Conservation (phyloP, 2,329 filamentous ascomycete genomes). For the Calonectria pauciramosa region DNA sequence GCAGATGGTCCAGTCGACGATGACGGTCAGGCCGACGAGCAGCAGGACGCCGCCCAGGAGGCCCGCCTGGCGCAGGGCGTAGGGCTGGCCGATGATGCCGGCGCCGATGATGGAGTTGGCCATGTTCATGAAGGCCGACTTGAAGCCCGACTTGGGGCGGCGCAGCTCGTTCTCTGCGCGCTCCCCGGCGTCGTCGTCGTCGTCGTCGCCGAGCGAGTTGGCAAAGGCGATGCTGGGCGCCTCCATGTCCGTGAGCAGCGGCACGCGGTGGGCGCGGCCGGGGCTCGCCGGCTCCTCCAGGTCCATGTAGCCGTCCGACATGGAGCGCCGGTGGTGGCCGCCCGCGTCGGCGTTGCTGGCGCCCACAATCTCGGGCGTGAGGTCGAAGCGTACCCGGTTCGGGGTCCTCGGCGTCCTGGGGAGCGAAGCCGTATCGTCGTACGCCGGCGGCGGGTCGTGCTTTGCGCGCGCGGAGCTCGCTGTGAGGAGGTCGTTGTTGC, state of each 20-base stretch:
- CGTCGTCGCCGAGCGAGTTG: constrained; percentile 61
- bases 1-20: constrained; percentile 97
- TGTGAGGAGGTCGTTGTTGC: constrained; percentile 2
- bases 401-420: constrained; percentile 59
- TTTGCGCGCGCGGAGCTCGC: constrained; percentile 31
- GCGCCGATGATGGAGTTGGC: constrained; percentile 96
- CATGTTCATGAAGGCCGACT: constrained; percentile 99
- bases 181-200: constrained; percentile 51
- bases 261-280: constrained; percentile 69
- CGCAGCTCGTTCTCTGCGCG: constrained; percentile 68
- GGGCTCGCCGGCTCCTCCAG: constrained; percentile 60
- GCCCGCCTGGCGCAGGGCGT: constrained; percentile 94
- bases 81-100: constrained; percentile 87
- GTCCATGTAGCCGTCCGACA: constrained; percentile 62
- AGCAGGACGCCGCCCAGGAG: constrained; percentile 84
- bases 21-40: constrained; percentile 82
- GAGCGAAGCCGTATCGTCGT: constrained; percentile 25
- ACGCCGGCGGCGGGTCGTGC: constrained; percentile 23
- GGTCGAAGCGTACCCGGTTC: constrained; percentile 82
- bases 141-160: constrained; percentile 87
- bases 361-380: constrained; percentile 61
- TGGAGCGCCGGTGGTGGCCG: constrained; percentile 33
- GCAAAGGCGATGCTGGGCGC: constrained; percentile 82
- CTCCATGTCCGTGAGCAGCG: constrained; percentile 86
- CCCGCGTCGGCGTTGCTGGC: constrained; percentile 39